Evolutionary conservation across 148 eudicot genomes (phyloP), one percentile per base, ranked within the genome.

Genomic region (Pouteria glomerata): DNA sequence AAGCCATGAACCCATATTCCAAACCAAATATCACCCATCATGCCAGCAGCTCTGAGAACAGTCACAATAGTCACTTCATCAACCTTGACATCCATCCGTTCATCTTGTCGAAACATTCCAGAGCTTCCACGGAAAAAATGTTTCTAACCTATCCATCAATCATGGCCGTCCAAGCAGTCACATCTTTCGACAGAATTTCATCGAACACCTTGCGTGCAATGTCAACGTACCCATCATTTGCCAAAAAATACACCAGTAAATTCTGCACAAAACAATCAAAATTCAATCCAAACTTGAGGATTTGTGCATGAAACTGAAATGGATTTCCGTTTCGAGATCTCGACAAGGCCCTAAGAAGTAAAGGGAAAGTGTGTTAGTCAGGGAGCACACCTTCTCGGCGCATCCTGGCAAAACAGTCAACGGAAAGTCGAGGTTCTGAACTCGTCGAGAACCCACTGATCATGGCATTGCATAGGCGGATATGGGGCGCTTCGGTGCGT

Each of bases 1-100:
- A 77, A 77, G 30, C 76, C 80, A 57, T 77, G 76, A 42, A 77
- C 68, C 76, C 80, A 77, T 45, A n/a, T 66, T 6, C 80, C 80
- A 39, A 77, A 69, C 80, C 80, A 73, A 59, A 66, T 42, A 59
- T 56, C 37, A 5, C 80, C 61, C 62, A 67, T 41, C 73, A 67
- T 57, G 12, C 76, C 80, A 24, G 48, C 73, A 0, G 76, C 69
- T 50, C 71, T 42, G 60, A 77, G 61, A 33, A 65, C 81, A 18
- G 63, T 62, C 24, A 73, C 77, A 53, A 78, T 51, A 24, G 73
- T 63, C 52, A 64, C 56, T 45, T 65, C 80, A 48, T 77, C 75
- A 64, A 65, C 75, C 58, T 0, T 50, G 4, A 71, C 42, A 15
- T 51, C 23, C 26, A 4, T 47, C 18, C 0, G 37, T 57, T 78